A percentile compares a stretch with the other conserved stretches of the same genome.
Evolutionary conservation across 1,284 basidiomycete species (phyloP).

Genomic region (Naganishia sp.): DNA sequence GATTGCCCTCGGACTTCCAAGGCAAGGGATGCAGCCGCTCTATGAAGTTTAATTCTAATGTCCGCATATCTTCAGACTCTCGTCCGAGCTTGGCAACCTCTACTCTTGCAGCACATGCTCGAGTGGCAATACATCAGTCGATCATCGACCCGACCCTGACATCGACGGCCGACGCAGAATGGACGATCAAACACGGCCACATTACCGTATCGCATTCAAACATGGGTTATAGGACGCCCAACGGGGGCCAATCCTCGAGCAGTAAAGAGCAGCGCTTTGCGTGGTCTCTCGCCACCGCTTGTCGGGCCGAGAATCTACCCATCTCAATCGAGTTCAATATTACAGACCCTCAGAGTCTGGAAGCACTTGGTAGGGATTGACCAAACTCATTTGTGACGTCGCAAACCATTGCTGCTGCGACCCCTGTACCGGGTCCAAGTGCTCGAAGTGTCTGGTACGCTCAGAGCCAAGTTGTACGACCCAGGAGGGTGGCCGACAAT

Average conservation of each 20-base stretch:
- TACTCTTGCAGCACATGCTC: background rate
- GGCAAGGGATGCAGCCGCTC: background rate
- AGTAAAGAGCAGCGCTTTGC: background rate
- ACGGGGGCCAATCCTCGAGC: background rate
- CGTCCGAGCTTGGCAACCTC: background rate
- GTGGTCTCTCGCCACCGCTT: slow-evolving; percentile 4
- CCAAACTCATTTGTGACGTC: too few species aligned
- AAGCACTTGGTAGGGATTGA: background rate
- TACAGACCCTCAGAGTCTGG: background rate
- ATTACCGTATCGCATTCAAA: too few species aligned
- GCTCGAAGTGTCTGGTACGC: too few species aligned
- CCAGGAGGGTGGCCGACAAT: too few species aligned
- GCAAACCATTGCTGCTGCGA: too few species aligned
- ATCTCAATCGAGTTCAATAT: background rate
- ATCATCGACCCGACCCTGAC: background rate
- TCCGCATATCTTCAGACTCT: background rate
- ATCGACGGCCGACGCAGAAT: background rate
- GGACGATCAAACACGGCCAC: background rate
- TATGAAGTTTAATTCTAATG: background rate
- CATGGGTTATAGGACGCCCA: too few species aligned
- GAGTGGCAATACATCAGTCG: background rate
- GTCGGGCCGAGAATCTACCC: background rate
- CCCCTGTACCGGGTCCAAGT: too few species aligned
- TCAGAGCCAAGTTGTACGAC: too few species aligned
- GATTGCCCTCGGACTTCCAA: background rate